Percentiles rank a stretch among this genome's conserved stretches.
Evolutionary conservation across 331 rosid species (phyloP).

Genomic region (Quercus tomentella): DNA sequence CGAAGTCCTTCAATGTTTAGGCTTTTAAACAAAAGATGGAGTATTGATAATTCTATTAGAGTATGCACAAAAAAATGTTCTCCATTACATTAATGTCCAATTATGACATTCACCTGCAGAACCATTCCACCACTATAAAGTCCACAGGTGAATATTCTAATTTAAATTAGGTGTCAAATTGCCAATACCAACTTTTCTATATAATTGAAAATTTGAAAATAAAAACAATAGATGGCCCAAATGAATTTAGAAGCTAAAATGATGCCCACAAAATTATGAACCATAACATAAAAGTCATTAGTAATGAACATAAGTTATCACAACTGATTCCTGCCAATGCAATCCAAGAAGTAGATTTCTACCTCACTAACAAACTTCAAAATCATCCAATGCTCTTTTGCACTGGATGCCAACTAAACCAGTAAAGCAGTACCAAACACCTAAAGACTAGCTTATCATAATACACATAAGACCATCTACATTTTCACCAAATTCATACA

Average conservation of each 20-base stretch:
- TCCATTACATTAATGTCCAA: too few species aligned
- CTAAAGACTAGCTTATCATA: neutral
- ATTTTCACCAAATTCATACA: neutral
- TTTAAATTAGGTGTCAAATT: too few species aligned
- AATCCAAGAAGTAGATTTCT: neutral
- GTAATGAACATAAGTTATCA: neutral
- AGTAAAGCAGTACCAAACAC: neutral
- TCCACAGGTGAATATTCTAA: too few species aligned
- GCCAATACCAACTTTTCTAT: too few species aligned
- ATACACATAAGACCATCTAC: neutral
- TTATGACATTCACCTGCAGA: too few species aligned
- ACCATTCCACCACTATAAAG: too few species aligned
- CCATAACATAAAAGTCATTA: neutral
- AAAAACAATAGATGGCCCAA: neutral
- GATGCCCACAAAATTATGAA: neutral
- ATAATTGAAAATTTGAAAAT: neutral
- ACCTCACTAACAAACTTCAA: too few species aligned
- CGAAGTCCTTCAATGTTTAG: too few species aligned
- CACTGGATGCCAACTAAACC: neutral
- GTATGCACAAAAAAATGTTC: too few species aligned
- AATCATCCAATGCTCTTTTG: neutral
- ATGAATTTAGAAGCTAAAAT: neutral
- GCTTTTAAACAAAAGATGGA: too few species aligned
- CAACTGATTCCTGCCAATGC: neutral
- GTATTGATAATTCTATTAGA: too few species aligned